A percentile compares a stretch with the other conserved stretches of the same genome.
These are phyloP conservation scores for Fusarium ramigenum DNA, from an alignment of 2,329 filamentous ascomycete species.

Conservation along the genomic window DNA sequence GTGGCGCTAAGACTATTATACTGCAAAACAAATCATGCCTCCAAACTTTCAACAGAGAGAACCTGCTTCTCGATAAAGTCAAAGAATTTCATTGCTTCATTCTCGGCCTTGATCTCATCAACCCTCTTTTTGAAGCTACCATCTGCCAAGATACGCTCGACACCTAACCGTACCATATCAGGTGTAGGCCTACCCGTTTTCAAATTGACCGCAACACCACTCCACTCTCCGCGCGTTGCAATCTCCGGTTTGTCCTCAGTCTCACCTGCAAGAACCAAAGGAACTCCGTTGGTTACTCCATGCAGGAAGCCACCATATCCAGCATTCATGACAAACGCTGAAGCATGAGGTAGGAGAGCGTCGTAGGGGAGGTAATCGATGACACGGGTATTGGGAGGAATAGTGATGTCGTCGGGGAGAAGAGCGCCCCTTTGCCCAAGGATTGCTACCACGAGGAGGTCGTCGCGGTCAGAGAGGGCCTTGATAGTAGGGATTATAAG, in stretches of 20 bases:
- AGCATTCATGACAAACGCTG: slow-evolving; percentile 58
- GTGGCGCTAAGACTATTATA: not conserved
- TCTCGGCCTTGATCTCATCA: slow-evolving; percentile 46
- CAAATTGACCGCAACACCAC: slow-evolving; percentile 58
- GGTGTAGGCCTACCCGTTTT: slow-evolving; percentile 46
- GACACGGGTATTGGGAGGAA: slow-evolving; percentile 55
- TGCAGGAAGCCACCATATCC: slow-evolving; percentile 60
- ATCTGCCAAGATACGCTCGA: slow-evolving; percentile 46
- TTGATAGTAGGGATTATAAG: slow-evolving; percentile 57
- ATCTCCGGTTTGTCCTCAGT: slow-evolving; percentile 55
- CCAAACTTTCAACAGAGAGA: slow-evolving; percentile 4
- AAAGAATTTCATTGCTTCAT: slow-evolving; percentile 43
- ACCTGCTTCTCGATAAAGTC: slow-evolving; percentile 39
- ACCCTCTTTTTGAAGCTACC: slow-evolving; percentile 45
- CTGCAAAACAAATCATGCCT: not conserved
- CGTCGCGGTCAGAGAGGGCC: slow-evolving; percentile 52
- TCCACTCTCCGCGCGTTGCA: slow-evolving; percentile 52
- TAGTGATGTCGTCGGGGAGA: slow-evolving; percentile 36
- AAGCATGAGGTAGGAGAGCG: slow-evolving; percentile 53
- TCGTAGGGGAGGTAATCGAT: slow-evolving; percentile 61
- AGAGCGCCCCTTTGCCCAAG: slow-evolving; percentile 41
- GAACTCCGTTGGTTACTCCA: slow-evolving; percentile 55
- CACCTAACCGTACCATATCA: slow-evolving; percentile 43
- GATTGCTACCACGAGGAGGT: slow-evolving; percentile 49
- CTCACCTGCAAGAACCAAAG: slow-evolving; percentile 57